phyloP scores from a whole-genome alignment of 208 protist species.

The Crithidia expoeki region DNA sequence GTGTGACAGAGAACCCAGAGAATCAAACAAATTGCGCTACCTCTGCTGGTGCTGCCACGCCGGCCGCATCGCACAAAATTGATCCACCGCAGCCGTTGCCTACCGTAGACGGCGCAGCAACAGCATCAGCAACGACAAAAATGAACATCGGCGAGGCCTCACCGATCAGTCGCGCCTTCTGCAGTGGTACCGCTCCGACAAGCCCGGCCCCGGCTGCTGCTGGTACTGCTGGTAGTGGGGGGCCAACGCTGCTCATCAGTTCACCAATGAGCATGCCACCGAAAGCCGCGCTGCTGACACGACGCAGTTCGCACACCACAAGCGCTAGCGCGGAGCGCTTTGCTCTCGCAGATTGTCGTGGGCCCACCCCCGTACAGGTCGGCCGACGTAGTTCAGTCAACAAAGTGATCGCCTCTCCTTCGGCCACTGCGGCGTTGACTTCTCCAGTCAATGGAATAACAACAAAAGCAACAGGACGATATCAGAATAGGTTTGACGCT shows the following conservation, averaged over 20 bases:
- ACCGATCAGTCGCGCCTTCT: neutral
- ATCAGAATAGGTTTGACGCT: neutral
- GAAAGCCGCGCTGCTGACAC: slow-evolving; percentile 4
- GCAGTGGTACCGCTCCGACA: neutral
- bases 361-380: neutral
- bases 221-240: no score
- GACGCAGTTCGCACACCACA: slow-evolving; percentile 3
- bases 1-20: neutral
- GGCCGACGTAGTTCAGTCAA: neutral
- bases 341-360: neutral
- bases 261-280: slow-evolving; percentile 1
- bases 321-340: slow-evolving; percentile 8
- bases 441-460: neutral
- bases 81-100: slow-evolving; percentile 1
- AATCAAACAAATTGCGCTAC: neutral
- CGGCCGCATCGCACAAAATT: neutral
- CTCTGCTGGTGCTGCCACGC: neutral
- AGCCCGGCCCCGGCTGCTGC: neutral
- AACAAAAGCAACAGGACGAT: neutral
- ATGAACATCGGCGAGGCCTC: neutral
- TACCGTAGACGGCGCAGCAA: slow-evolving; percentile 14
- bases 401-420: neutral
- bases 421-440: neutral
- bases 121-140: neutral
- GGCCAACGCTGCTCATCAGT: neutral